Base-by-base conservation (phyloP, 2,329 filamentous ascomycete species). In the Sclerotinia glacialis region DNA sequence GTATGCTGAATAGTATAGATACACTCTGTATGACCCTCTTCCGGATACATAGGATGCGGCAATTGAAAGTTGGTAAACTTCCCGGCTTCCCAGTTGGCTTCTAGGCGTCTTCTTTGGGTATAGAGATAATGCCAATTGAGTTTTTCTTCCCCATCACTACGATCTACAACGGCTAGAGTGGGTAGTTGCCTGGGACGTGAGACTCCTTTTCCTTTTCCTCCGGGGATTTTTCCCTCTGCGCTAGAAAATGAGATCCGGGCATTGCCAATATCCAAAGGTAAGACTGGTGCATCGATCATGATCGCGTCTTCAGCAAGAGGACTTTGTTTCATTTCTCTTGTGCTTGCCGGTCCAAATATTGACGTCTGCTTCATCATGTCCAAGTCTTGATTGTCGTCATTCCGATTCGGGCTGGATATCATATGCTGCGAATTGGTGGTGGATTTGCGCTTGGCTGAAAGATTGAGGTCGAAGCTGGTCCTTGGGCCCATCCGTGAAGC, bases 121-220 rank as follows among this genome's bases (percentile, higher is more conserved):
- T 97, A 99, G 0, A 99, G 82, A 76, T 95, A 92, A 64, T 93
- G 90, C 93, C 94, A 99, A 77, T 96, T 97, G 58, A 98, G 80
- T 72, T 86, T 89, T 67, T 88, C 75, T 75, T 82, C 74, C 74
- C 81, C 69, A 72, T 77, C 23, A 74, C 74, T 71, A 83, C 85
- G 80, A 81, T 87, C 68, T 75, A 78, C 80, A 80, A 87, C 47
- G 83, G 78, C 9, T 31, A 78, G 67, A 21, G 73, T 74, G 16
- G 75, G 74, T 56, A 69, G 68, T n/a, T 65, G 71, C 8, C 69
- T 9, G 16, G 65, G 59, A 40, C 50, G 61, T 16, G 56, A 18
- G 50, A 56, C 47, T 46, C 26, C 47, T 26, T 40, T 31, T 54
- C 40, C 53, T 65, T 49, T 54, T 34, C 62, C 50, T 52, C 23